Evolutionary conservation across 1,139 yeast species (phyloP).

Genomic region (Blastobotrys illinoisensis): DNA sequence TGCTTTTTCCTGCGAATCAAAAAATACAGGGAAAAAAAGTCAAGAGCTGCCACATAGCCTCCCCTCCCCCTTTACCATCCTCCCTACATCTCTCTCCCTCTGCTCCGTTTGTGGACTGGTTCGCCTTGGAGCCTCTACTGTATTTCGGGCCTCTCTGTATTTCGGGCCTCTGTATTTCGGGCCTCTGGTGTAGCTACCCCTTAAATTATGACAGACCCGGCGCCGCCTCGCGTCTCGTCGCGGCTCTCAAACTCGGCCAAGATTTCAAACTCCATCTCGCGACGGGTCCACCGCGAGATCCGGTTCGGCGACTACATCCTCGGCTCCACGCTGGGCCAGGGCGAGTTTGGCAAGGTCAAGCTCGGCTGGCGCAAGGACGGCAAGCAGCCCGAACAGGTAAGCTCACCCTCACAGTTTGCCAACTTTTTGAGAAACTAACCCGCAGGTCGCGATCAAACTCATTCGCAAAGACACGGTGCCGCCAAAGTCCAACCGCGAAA

Average conservation of each 20-base stretch:
- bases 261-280: conserved; percentile 22
- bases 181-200: neutral
- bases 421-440: neutral
- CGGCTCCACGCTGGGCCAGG: conserved; percentile 96
- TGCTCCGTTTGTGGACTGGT: neutral
- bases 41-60: neutral
- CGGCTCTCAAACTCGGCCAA: conserved; percentile 25
- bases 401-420: conserved; percentile 57
- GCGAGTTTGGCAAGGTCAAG: conserved; percentile 96
- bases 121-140: neutral
- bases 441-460: conserved; percentile 86
- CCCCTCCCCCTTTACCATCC: neutral
- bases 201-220: neutral
- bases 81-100: neutral
- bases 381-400: conserved; percentile 43
- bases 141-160: neutral
- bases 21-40: neutral
- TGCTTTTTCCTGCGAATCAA: neutral
- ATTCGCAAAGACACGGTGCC: conserved; percentile 82
- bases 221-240: conserved; percentile 25
- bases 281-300: conserved; percentile 29
- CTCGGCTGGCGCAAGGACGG: conserved; percentile 94
- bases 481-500: conserved; percentile 77
- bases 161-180: neutral
- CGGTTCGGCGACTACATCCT: conserved; percentile 83